Conservation (phyloP, 2,329 filamentous ascomycete species). For the Aspergillus proliferans region DNA sequence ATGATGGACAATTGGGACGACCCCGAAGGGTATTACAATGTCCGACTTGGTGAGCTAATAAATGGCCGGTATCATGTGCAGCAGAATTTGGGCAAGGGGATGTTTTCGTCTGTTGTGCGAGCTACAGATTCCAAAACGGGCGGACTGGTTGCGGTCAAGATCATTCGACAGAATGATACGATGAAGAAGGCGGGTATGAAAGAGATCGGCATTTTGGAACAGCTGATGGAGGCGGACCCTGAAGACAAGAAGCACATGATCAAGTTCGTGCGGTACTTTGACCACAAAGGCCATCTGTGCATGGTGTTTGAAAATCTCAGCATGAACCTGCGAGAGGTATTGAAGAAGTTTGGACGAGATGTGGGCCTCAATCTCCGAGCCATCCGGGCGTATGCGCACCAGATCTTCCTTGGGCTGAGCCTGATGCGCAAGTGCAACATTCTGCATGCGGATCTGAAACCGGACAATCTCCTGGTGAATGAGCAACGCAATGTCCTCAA, state of each 20-base stretch:
- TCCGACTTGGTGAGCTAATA: slow-evolving; percentile 84
- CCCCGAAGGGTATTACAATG: slow-evolving; percentile 91
- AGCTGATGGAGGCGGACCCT: slow-evolving; percentile 76
- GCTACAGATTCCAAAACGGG: slow-evolving; percentile 71
- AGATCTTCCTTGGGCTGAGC: slow-evolving; percentile 85
- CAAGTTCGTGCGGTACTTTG: slow-evolving; percentile 78
- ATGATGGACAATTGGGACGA: slow-evolving; percentile 92
- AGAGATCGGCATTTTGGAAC: slow-evolving; percentile 87
- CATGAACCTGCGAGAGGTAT: slow-evolving; percentile 84
- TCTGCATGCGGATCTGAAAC: slow-evolving; percentile 92
- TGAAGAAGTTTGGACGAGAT: slow-evolving; percentile 94
- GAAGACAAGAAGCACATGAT: slow-evolving; percentile 90
- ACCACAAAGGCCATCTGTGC: slow-evolving; percentile 91
- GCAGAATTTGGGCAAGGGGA: slow-evolving; percentile 81
- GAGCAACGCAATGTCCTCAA: slow-evolving; percentile 80
- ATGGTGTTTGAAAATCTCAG: slow-evolving; percentile 94
- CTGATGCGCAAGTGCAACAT: slow-evolving; percentile 89
- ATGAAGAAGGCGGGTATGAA: slow-evolving; percentile 87
- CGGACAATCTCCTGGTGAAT: slow-evolving; percentile 93
- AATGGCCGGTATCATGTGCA: slow-evolving; percentile 86
- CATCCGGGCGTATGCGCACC: slow-evolving; percentile 81
- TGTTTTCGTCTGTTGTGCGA: slow-evolving; percentile 93
- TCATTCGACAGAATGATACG: slow-evolving; percentile 93
- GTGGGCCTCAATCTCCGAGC: slow-evolving; percentile 85
- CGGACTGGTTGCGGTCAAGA: slow-evolving; percentile 87